Evolutionary conservation across 75 land plant species (phyloP).

Genomic region (Sequoiadendron giganteum): DNA sequence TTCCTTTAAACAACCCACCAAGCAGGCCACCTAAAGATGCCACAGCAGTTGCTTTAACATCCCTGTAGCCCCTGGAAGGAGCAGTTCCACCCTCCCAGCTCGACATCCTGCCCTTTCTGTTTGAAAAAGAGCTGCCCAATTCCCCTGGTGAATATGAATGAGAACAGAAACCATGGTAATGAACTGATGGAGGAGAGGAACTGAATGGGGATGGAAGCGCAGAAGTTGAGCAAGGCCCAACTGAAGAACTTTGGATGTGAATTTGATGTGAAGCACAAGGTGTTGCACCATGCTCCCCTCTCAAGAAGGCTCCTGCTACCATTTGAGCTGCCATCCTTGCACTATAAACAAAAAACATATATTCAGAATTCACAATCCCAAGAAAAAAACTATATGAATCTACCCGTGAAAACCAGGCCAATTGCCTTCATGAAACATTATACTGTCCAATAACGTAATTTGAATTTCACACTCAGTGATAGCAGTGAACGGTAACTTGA

Average conservation of each 20-base stretch:
- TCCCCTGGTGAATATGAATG: conserved; percentile 7
- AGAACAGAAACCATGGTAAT: background rate
- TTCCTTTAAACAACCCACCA: conserved; percentile 75
- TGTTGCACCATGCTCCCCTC: background rate
- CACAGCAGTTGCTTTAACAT: conserved; percentile 13
- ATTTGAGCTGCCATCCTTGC: conserved; percentile 9
- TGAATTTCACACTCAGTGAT: background rate
- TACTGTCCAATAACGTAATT: background rate
- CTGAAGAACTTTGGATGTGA: background rate
- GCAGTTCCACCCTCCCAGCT: conserved; percentile 9
- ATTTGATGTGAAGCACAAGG: conserved; percentile 1
- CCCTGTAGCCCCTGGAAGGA: conserved; percentile 14
- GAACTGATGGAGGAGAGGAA: conserved; percentile 4
- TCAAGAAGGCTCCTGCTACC: conserved; percentile 8
- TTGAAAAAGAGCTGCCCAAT: conserved; percentile 12
- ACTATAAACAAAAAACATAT: background rate
- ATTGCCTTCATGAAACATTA: background rate
- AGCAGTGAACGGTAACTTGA: background rate
- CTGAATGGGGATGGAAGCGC: conserved; percentile 5
- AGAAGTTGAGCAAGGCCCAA: conserved; percentile 12
- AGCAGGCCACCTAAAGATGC: conserved; percentile 77
- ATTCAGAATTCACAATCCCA: background rate
- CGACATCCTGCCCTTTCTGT: conserved; percentile 8
- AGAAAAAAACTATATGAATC: background rate
- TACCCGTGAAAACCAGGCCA: background rate